Evolutionary conservation across 2,329 filamentous ascomycete genomes (phyloP).

Genomic region (Apiospora rasikravindrae): DNA sequence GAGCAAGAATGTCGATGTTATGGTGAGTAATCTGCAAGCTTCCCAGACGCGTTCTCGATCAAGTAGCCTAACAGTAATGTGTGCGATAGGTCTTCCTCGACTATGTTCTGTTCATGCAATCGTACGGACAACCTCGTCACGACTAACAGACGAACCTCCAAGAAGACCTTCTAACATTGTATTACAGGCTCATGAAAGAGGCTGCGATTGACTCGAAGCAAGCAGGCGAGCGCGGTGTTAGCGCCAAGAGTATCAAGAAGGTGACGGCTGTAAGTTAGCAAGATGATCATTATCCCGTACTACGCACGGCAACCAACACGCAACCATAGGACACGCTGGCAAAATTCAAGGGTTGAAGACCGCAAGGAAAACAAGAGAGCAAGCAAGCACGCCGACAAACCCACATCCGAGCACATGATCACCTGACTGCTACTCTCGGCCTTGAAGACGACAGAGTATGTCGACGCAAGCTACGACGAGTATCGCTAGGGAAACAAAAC

Average conservation of each 20-base stretch:
- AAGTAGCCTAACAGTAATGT: constrained; percentile 32
- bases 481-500: not conserved
- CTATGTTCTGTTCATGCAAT: constrained; percentile 81
- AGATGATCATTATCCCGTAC: not conserved
- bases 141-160: not conserved
- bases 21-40: constrained; percentile 58
- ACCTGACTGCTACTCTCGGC: too few relatives aligned
- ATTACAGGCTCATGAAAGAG: constrained; percentile 76
- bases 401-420: not conserved
- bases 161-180: not conserved
- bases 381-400: not conserved
- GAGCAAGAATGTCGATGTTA: constrained; percentile 84
- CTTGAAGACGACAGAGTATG: not conserved
- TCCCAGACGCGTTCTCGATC: constrained; percentile 29
- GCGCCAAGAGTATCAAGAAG: constrained; percentile 77
- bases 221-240: constrained; percentile 73
- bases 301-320: not conserved
- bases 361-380: not conserved
- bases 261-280: constrained; percentile 70
- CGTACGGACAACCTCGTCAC: constrained; percentile 43
- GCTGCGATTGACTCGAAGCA: constrained; percentile 77
- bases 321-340: constrained; percentile 64
- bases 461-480: not conserved
- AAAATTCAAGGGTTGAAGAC: constrained; percentile 69
- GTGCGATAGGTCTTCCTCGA: constrained; percentile 75